Base-by-base conservation (phyloP, 2,329 filamentous ascomycete species). In the Diplocarpon mali region DNA sequence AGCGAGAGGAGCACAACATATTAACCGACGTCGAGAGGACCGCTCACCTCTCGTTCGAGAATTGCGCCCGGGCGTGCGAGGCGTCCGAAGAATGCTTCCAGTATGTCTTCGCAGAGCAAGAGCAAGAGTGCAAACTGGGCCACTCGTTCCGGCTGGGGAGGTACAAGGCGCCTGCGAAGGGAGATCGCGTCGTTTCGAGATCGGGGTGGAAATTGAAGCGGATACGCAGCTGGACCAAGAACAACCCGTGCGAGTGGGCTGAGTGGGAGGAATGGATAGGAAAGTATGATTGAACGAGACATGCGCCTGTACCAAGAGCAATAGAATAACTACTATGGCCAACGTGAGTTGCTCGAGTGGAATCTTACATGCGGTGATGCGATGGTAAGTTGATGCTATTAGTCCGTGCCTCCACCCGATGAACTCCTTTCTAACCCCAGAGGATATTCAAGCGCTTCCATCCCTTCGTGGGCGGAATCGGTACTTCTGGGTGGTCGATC, bases 41-140 rank as follows among this genome's bases (percentile, higher is more conserved):
- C 5, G 71, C 70, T 2, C 69, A 71, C 59, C 41, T 43, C 36
- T 58, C 54, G 0, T 58, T 60, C 11, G 67, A 69, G 36, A 61
- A 68, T n/a, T 76, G 73, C 53, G 63, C 66, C 5, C 65, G 62
- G 36, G 70, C 72, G 10, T 78, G 75, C 51, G 61, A 68, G 35
- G 53, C 53, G 2, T 47, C 59, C 5, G 30, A 40, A 1, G 40
- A 50, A 3, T 67, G 65, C 42, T 62, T 64, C 32, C 64, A 67
- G 50, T 67, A 59, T 50, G 54, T 58, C 1, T 60, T 24, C 20
- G 20, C 7, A 3, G 20, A 57, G 35, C 54, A 57, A 34, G 51
- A 50, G 14, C 38, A 49, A 20, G 50, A 39, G 12, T 57, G 51
- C 38, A 46, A 38, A 16, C 30, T 55, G 29, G 38, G 45, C 3